Evolutionary conservation across 768 basidiomycete species (phyloP).

Genomic region (Fibroporia radiculosa): DNA sequence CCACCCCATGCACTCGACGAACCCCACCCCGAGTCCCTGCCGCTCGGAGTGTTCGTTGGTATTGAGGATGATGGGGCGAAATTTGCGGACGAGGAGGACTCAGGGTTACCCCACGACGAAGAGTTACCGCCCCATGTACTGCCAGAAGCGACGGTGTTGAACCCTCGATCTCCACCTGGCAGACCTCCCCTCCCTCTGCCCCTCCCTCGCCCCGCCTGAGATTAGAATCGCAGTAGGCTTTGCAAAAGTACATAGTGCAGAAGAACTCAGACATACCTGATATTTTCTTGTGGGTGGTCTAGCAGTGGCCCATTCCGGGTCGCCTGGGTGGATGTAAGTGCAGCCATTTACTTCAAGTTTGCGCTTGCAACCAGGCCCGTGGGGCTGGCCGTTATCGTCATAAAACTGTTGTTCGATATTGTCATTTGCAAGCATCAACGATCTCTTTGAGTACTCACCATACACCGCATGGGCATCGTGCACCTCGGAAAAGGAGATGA

Average conservation of each 20-base stretch:
- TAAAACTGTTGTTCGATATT: no score
- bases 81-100: no score
- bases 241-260: background rate
- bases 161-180: background rate
- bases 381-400: slow-evolving; percentile 22
- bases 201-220: background rate
- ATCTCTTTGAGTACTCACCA: no score
- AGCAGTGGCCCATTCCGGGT: slow-evolving; percentile 27
- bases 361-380: slow-evolving; percentile 20
- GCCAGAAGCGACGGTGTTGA: no score
- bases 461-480: no score
- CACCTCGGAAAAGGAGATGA: no score
- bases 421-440: no score
- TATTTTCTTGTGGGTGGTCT: background rate
- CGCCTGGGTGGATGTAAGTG: slow-evolving; percentile 26
- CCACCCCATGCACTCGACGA: background rate
- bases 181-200: background rate
- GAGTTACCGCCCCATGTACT: no score
- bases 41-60: background rate
- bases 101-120: no score
- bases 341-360: slow-evolving; percentile 17
- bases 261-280: background rate
- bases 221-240: background rate
- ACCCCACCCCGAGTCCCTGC: background rate
- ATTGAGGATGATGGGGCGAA: no score